Conservation (phyloP, 345 rosid genomes). For the Cardamine chenopodiifolia region DNA sequence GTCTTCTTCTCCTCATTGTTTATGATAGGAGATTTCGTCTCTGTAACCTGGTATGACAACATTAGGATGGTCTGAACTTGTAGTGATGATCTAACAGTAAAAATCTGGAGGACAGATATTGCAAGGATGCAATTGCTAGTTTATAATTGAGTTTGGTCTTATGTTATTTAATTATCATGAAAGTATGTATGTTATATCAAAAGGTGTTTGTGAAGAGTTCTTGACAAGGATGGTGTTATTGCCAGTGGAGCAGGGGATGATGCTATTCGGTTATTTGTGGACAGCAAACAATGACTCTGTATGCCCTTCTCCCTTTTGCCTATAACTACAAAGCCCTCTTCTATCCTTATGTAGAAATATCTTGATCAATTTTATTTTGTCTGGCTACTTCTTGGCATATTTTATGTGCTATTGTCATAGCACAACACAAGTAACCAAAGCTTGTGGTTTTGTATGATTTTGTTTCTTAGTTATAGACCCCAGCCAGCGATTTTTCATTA, state of each 20-base stretch:
- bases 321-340: not conserved
- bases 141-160: too few species aligned
- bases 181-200: too few species aligned
- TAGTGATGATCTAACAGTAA: slow-evolving; percentile 92
- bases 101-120: slow-evolving; percentile 73
- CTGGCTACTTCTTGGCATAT: not conserved
- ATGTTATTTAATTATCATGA: too few species aligned
- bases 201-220: too few species aligned
- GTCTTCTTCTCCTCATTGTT: slow-evolving; percentile 7
- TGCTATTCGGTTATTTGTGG: slow-evolving; percentile 69
- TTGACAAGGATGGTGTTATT: slow-evolving; percentile 71
- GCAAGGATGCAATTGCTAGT: slow-evolving; percentile 49
- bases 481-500: too few species aligned
- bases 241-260: slow-evolving; percentile 92
- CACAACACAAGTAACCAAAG: not conserved
- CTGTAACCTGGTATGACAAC: slow-evolving; percentile 17
- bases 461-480: too few species aligned
- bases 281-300: slow-evolving; percentile 67
- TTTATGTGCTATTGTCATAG: not conserved
- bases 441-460: too few species aligned
- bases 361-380: not conserved
- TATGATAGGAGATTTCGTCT: not conserved
- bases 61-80: slow-evolving; percentile 37
- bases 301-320: slow-evolving; percentile 10
- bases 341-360: not conserved